Conservation (phyloP, 2,329 filamentous ascomycete species). For the Didymella exigua region DNA sequence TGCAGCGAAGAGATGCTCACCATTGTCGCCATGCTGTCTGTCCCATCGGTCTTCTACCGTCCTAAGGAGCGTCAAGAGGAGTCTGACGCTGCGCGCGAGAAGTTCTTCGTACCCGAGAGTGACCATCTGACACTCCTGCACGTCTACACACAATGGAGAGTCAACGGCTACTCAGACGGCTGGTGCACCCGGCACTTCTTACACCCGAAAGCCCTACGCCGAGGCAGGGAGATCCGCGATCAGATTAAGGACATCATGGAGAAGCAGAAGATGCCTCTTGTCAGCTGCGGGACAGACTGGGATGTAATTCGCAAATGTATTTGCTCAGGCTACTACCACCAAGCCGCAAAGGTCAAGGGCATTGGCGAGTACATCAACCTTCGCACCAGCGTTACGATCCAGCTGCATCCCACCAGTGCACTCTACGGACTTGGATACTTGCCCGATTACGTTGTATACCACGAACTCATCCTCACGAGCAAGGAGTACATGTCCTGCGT, state of each 20-base stretch:
- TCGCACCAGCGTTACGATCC: constrained; percentile 89
- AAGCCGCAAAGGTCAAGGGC: constrained; percentile 93
- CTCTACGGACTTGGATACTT: constrained; percentile 92
- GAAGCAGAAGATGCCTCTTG: constrained; percentile 85
- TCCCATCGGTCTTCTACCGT: constrained; percentile 94
- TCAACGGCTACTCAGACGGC: constrained; percentile 84
- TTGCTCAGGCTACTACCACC: constrained; percentile 97
- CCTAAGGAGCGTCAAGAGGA: constrained; percentile 97
- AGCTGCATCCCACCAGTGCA: constrained; percentile 91
- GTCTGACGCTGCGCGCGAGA: constrained; percentile 91
- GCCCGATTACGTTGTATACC: constrained; percentile 96
- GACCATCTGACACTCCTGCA: constrained; percentile 95
- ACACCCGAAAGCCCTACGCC: constrained; percentile 89
- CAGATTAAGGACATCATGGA: constrained; percentile 94
- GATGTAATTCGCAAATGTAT: constrained; percentile 95
- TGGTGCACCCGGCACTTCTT: constrained; percentile 96
- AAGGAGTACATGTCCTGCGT: constrained; percentile 99
- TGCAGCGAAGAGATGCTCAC: constrained; percentile 98
- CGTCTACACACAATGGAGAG: constrained; percentile 93
- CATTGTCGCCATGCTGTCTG: constrained; percentile 96
- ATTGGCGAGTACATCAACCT: constrained; percentile 98
- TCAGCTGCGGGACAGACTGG: constrained; percentile 94
- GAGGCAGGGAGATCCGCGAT: constrained; percentile 91
- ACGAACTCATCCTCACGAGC: constrained; percentile 93
- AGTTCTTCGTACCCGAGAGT: constrained; percentile 97